phyloP scores from a whole-genome alignment of 352 stramenopile genomes.

The Globisporangium cylindrosporum region DNA sequence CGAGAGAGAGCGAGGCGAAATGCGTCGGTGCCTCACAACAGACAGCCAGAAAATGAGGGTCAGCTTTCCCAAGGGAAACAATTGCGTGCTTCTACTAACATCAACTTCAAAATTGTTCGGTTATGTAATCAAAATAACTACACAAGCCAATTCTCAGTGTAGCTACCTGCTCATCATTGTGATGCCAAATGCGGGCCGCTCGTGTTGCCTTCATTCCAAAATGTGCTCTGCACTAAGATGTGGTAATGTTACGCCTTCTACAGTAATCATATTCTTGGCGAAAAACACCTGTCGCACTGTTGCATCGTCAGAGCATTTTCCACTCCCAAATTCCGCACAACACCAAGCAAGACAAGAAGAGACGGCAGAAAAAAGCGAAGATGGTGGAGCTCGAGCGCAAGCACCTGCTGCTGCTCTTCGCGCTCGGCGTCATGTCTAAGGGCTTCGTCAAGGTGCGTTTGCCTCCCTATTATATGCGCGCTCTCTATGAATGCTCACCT shows the following conservation, averaged over 20 bases:
- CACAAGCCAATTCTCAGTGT: no score
- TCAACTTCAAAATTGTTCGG: no score
- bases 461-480: background rate
- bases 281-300: background rate
- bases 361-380: background rate
- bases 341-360: slow-evolving; percentile 16
- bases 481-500: background rate
- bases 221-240: no score
- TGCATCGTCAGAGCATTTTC: background rate
- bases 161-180: no score
- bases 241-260: no score
- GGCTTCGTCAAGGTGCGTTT: slow-evolving; percentile 57
- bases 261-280: no score
- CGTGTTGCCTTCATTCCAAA: no score
- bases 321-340: background rate
- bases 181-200: no score
- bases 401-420: slow-evolving; percentile 72
- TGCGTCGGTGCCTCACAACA: background rate
- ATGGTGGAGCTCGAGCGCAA: slow-evolving; percentile 45
- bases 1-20: background rate
- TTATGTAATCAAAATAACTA: no score
- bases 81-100: no score
- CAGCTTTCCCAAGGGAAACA: no score
- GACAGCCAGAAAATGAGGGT: background rate
- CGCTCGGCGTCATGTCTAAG: slow-evolving; percentile 59